Conservation (phyloP, 192 early-diverging fungal species). For the Podila horticola region DNA sequence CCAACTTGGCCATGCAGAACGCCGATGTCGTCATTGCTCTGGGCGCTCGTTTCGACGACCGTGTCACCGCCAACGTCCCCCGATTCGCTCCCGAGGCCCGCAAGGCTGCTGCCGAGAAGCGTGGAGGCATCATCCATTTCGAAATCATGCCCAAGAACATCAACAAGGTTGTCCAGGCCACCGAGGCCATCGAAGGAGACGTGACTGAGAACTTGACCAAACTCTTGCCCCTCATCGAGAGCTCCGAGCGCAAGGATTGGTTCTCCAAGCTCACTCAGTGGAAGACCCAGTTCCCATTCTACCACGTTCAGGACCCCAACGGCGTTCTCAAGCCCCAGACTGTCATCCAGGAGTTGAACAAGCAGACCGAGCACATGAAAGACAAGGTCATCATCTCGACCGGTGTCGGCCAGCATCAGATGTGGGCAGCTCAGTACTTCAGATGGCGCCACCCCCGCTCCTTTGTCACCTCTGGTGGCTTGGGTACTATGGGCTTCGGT, state of each 20-base stretch:
- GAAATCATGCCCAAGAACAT: conserved; percentile 99
- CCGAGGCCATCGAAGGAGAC: conserved; percentile 94
- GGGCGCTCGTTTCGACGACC: conserved; percentile 98
- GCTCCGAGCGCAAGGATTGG: conserved; percentile 82
- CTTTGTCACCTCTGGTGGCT: conserved; percentile 94
- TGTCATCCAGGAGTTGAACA: conserved; percentile 92
- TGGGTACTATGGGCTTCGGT: conserved; percentile 99
- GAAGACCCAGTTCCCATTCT: conserved; percentile 95
- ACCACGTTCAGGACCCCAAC: conserved; percentile 74
- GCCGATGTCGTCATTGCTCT: conserved; percentile 95
- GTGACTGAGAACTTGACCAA: conserved; percentile 87
- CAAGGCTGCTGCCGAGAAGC: conserved; percentile 84
- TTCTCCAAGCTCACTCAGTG: conserved; percentile 82
- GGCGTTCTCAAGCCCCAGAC: conserved; percentile 90
- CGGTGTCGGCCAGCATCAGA: conserved; percentile 99
- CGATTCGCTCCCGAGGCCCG: conserved; percentile 94
- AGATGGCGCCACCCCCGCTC: conserved; percentile 91
- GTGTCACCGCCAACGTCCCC: conserved; percentile 86
- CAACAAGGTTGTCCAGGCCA: conserved; percentile 96
- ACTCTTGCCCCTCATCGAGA: conserved; percentile 82
- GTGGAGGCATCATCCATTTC: conserved; percentile 98
- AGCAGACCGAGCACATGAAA: conserved; percentile 84
- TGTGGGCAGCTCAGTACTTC: conserved; percentile 98
- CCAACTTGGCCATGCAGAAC: conserved; percentile 97
- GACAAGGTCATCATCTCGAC: conserved; percentile 95